phyloP scores from a whole-genome alignment of 305 asterid genomes.

The Fraxinus paxiana region DNA sequence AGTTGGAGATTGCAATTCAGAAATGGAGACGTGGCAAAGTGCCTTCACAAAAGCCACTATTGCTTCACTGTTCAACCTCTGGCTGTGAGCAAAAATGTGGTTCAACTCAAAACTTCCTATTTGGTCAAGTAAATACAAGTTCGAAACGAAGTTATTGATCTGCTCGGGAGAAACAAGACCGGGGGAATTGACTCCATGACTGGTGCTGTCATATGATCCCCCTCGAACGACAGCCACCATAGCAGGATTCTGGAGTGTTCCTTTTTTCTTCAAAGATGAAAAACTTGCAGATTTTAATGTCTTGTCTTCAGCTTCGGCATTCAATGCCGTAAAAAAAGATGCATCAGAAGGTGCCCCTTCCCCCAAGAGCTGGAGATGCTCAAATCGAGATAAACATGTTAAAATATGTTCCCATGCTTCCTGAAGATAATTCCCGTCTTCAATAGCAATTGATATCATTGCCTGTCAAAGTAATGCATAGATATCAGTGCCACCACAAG shows the following conservation, averaged over 20 bases:
- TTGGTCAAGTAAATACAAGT: constrained; percentile 91
- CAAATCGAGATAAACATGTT: constrained; percentile 95
- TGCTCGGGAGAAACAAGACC: constrained; percentile 87
- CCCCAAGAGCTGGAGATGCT: constrained; percentile 93
- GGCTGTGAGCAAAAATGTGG: constrained; percentile 98
- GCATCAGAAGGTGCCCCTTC: constrained; percentile 98
- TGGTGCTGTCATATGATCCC: constrained; percentile 93
- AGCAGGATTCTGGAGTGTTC: constrained; percentile 90
- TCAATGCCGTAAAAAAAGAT: constrained; percentile 60
- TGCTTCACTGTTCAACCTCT: constrained; percentile 93
- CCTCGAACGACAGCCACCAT: constrained; percentile 96
- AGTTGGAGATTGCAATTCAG: constrained; percentile 95
- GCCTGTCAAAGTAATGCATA: constrained; percentile 52
- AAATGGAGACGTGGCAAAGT: constrained; percentile 93
- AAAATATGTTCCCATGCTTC: constrained; percentile 98
- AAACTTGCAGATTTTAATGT: constrained; percentile 41
- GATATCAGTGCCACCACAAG: constrained; percentile 14
- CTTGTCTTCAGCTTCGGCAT: constrained; percentile 63
- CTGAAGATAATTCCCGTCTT: constrained; percentile 89
- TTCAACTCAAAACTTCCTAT: constrained; percentile 89
- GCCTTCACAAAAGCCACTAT: constrained; percentile 90
- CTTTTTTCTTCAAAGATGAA: constrained; percentile 79
- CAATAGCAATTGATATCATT: constrained; percentile 87
- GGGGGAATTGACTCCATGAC: constrained; percentile 58
- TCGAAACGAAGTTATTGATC: constrained; percentile 78